Evolutionary conservation across 2,329 filamentous ascomycete species (phyloP), one percentile per base, ranked within the genome.

Genomic region (Dactylellina parvicollis): DNA sequence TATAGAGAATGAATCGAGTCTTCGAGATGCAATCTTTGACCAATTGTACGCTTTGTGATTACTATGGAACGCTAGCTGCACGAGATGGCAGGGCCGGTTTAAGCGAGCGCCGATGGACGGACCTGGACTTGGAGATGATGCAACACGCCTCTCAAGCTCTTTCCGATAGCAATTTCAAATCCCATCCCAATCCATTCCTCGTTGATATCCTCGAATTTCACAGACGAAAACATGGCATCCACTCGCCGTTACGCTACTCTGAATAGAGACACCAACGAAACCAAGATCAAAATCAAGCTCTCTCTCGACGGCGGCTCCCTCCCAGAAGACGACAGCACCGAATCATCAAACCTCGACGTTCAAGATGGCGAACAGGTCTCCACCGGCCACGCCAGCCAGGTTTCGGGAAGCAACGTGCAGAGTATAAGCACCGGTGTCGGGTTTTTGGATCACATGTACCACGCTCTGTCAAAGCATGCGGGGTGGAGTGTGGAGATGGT

Each of bases 361-460:
- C 46, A 69, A 28, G 55, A 69, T 8, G 66, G 66, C 28, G 14
- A 80, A 82, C 67, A 83, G 81, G 34, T 80, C 79, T 46, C 50
- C 8, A 86, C 86, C 71, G 84, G 85, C 65, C 95, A 99, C 80
- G 94, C 95, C 28, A 89, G 89, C 0, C 94, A 99, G 82, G 84
- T 88, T 76, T 94, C 91, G 77, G 88, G 90, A 77, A 91, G 89
- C 42, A 95, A 98, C 82, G 88, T 88, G 73, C 97, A 98, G 80
- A 88, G 88, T 79, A 86, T 98, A 76, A 89, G 92, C 85, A 96
- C 94, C 0, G 95, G 95, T 76, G 96, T 99, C 81, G 95, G 95
- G 71, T 99, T 99, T 82, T 85, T 99, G 65, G 95, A 99, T 83
- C 95, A 99, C 84, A 98, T 99, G 94, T 86, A 98, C 55, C 95